Evolutionary conservation across 1,284 basidiomycete genomes (phyloP).

Genomic region (Malassezia slooffiae): DNA sequence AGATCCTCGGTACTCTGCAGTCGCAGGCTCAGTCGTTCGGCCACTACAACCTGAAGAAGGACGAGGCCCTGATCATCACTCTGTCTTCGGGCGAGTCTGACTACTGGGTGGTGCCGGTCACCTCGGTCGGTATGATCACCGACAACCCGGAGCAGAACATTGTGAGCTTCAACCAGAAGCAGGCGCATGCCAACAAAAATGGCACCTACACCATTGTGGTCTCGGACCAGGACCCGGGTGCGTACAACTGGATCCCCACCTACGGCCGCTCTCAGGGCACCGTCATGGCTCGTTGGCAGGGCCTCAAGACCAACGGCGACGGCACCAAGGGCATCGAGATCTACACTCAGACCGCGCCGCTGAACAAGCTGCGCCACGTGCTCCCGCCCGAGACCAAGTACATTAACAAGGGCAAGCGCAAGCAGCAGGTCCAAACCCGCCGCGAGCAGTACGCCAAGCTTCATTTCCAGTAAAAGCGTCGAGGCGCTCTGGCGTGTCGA

Average conservation of each 20-base stretch:
- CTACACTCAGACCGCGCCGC: conserved; percentile 1
- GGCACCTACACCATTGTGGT: conserved; percentile 14
- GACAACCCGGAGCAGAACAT: conserved; percentile 1
- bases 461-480: conserved; percentile 12
- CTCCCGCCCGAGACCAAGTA: conserved; percentile 4
- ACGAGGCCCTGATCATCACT: conserved; percentile 13
- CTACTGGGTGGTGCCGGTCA: conserved; percentile 12
- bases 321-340: conserved; percentile 6
- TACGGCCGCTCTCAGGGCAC: conserved; percentile 4
- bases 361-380: background rate
- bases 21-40: conserved; percentile 15
- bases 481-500: too few relatives aligned
- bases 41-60: conserved; percentile 3
- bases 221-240: conserved; percentile 7
- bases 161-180: conserved; percentile 13
- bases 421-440: conserved; percentile 6
- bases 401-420: background rate
- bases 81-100: conserved; percentile 4
- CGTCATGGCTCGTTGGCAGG: conserved; percentile 17
- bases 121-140: conserved; percentile 9
- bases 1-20: conserved; percentile 9
- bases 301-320: conserved; percentile 1
- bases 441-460: conserved; percentile 3
- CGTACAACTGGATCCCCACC: conserved; percentile 13
- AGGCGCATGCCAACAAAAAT: conserved; percentile 11